Conservation (phyloP, 345 rosid genomes). For the Brassica nigra region DNA sequence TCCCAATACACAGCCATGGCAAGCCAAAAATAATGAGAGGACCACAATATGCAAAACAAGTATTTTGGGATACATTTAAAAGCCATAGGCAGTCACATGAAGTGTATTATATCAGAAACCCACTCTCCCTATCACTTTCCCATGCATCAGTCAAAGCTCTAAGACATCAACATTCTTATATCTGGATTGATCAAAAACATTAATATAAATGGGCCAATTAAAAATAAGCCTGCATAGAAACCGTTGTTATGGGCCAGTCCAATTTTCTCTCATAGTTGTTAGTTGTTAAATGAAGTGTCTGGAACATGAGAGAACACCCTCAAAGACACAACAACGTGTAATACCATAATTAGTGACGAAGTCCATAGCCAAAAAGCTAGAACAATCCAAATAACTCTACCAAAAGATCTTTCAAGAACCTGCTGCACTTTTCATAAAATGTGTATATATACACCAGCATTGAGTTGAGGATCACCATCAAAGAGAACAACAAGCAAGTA, state of each 20-base stretch:
- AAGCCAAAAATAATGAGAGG: conserved; percentile 37
- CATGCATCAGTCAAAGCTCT: conserved; percentile 37
- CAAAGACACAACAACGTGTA: conserved; percentile 30
- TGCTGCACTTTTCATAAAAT: conserved; percentile 14
- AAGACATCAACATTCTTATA: conserved; percentile 24
- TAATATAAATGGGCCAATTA: conserved; percentile 15
- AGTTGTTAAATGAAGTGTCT: conserved; percentile 33
- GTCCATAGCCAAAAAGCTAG: conserved; percentile 28
- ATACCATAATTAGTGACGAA: conserved; percentile 1
- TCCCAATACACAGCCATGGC: conserved; percentile 24
- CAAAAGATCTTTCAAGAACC: conserved; percentile 43
- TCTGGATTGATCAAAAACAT: background rate
- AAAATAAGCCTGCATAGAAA: conserved; percentile 15
- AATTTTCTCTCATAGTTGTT: background rate
- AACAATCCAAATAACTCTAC: conserved; percentile 36
- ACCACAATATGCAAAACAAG: conserved; percentile 31
- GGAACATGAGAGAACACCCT: conserved; percentile 35
- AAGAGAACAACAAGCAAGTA: conserved; percentile 11
- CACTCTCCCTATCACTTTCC: conserved; percentile 36
- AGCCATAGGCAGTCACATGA: conserved; percentile 23
- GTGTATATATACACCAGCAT: background rate
- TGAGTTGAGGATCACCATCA: background rate
- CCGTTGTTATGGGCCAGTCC: conserved; percentile 24
- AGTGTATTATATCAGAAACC: conserved; percentile 18
- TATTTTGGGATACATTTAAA: conserved; percentile 19